Evolutionary conservation across 345 rosid species (phyloP).

Genomic region (Arabis alpina): DNA sequence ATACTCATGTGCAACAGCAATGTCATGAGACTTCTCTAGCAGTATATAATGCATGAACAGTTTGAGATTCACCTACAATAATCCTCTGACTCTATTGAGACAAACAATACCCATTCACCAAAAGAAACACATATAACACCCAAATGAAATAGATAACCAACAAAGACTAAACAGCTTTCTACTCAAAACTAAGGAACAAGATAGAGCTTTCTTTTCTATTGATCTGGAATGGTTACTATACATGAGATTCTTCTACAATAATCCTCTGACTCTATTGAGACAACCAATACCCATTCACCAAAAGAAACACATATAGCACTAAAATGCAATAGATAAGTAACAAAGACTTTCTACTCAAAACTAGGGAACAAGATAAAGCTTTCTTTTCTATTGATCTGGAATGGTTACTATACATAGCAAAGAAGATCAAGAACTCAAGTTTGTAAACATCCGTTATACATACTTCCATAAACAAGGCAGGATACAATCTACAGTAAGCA

Average conservation of each 20-base stretch:
- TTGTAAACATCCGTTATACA: not conserved
- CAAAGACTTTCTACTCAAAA: conserved; percentile 2
- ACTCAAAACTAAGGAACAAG: no score
- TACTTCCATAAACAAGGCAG: not conserved
- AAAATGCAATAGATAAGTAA: not conserved
- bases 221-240: no score
- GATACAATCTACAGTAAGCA: not conserved
- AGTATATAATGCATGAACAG: not conserved
- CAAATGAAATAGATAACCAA: not conserved
- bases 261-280: conserved; percentile 2
- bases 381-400: no score
- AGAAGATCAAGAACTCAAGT: not conserved
- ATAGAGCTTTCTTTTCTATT: not conserved
- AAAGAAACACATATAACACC: not conserved
- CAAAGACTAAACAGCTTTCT: conserved; percentile 12
- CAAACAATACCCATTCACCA: not conserved
- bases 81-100: conserved; percentile 4
- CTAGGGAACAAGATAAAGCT: not conserved
- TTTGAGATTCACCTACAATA: not conserved
- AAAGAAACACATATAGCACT: not conserved
- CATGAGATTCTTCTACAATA: not conserved
- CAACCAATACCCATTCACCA: not conserved
- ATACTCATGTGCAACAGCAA: not conserved
- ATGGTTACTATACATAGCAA: no score
- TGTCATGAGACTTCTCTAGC: not conserved